These are phyloP conservation scores for Melanomma pulvis-pyrius DNA, from an alignment of 495 filamentous ascomycete genomes.

Conservation along the genomic window DNA sequence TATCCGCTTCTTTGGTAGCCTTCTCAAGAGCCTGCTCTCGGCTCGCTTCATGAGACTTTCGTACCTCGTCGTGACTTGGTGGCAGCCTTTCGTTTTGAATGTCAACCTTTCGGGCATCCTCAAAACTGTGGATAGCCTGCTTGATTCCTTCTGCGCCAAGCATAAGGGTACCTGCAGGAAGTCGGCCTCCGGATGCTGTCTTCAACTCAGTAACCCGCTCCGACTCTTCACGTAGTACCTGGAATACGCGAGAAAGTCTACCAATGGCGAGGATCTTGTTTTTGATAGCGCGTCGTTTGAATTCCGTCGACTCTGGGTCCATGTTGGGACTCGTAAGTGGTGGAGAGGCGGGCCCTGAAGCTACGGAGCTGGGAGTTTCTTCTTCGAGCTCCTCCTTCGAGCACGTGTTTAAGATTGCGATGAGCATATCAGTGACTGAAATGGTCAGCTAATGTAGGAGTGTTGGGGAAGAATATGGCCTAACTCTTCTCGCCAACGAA, in stretches of 20 bases:
- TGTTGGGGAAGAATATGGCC: neutral
- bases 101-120: conserved; percentile 98
- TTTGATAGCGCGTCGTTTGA: conserved; percentile 93
- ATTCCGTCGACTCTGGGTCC: conserved; percentile 84
- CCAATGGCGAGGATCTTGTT: conserved; percentile 99
- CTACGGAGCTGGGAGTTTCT: conserved; percentile 61
- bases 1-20: conserved; percentile 83
- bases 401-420: conserved; percentile 96
- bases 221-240: conserved; percentile 95
- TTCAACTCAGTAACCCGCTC: conserved; percentile 97
- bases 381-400: conserved; percentile 97
- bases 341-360: conserved; percentile 72
- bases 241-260: conserved; percentile 95
- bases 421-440: conserved; percentile 90
- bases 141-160: conserved; percentile 98
- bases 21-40: conserved; percentile 79
- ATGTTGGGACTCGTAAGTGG: conserved; percentile 53
- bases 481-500: conserved; percentile 96
- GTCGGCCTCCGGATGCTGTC: conserved; percentile 88
- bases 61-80: conserved; percentile 88
- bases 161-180: conserved; percentile 96
- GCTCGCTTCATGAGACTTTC: conserved; percentile 74
- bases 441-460: conserved; percentile 19
- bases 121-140: conserved; percentile 95
- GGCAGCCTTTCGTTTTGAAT: conserved; percentile 93